These are phyloP conservation scores for Hanseniaspora occidentalis DNA, from an alignment of 805 yeast genomes.

Conservation along the genomic window DNA sequence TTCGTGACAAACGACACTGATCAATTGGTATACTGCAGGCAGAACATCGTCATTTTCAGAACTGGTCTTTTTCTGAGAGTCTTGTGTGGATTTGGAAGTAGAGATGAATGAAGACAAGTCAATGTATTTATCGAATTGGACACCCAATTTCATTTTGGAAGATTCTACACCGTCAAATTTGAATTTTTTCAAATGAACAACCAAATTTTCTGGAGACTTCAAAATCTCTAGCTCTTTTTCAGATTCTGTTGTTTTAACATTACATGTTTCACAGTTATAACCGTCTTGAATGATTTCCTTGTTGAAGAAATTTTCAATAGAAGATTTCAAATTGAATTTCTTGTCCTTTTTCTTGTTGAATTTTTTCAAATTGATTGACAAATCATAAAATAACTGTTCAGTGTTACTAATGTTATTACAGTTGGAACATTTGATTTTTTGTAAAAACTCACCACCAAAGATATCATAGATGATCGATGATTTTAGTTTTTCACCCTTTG, in stretches of 20 bases:
- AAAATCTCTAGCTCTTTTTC: constrained; percentile 56
- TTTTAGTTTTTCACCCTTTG: constrained; percentile 75
- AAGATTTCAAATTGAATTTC: constrained; percentile 55
- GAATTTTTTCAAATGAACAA: constrained; percentile 82
- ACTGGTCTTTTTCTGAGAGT: too few species aligned
- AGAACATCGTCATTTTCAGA: constrained; percentile 12
- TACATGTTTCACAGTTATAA: constrained; percentile 81
- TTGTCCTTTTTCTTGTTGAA: constrained; percentile 28
- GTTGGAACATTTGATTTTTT: constrained; percentile 67
- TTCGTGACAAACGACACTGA: constrained; percentile 83
- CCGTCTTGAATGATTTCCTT: constrained; percentile 71
- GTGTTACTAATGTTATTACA: constrained; percentile 82
- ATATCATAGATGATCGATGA: constrained; percentile 80
- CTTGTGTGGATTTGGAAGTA: too few species aligned
- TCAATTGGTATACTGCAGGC: constrained; percentile 55
- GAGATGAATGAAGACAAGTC: constrained; percentile 58
- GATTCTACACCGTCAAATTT: constrained; percentile 72
- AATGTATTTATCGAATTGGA: constrained; percentile 64
- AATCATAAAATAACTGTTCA: constrained; percentile 86
- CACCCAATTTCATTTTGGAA: constrained; percentile 78
- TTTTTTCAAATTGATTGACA: constrained; percentile 64
- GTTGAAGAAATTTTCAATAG: constrained; percentile 70
- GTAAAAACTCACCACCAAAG: constrained; percentile 83
- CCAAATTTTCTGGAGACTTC: constrained; percentile 77
- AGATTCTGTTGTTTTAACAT: constrained; percentile 60